Conservation (phyloP, 345 rosid species). For the Psidium friedrichsthalianum region DNA sequence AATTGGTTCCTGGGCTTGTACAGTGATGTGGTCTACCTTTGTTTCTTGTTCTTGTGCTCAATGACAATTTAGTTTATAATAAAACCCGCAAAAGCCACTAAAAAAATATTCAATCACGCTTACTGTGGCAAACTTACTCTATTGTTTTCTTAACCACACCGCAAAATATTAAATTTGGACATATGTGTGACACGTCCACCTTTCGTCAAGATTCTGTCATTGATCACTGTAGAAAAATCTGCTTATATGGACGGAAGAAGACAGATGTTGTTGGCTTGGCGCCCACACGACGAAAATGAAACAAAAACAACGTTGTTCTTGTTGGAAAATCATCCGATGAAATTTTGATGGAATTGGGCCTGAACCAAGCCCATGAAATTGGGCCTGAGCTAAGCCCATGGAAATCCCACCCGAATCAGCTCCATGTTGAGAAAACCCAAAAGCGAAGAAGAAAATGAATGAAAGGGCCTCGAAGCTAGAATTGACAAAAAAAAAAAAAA, state of each 20-base stretch:
- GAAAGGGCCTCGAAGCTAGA: not conserved
- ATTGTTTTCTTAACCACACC: no score
- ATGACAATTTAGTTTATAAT: not conserved
- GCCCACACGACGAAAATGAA: fast-evolving
- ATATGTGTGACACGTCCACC: fast-evolving
- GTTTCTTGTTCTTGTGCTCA: not conserved
- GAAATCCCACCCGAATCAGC: not conserved
- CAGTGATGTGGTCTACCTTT: not conserved
- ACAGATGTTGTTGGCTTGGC: fast-evolving
- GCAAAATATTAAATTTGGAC: not conserved
- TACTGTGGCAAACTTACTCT: not conserved
- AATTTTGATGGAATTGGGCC: not conserved
- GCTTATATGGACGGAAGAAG: not conserved
- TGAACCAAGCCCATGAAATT: not conserved
- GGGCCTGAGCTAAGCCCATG: not conserved
- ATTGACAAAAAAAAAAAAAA: not conserved
- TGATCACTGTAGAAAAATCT: not conserved
- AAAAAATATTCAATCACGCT: no score
- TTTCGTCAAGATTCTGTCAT: not conserved
- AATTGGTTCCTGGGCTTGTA: not conserved
- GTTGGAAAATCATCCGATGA: fast-evolving
- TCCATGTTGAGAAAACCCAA: not conserved
- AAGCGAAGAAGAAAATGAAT: not conserved
- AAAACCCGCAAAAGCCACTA: not conserved
- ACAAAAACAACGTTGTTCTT: not conserved